Evolutionary conservation across 2,329 filamentous ascomycete genomes (phyloP).

Genomic region (Fusarium sp.): DNA sequence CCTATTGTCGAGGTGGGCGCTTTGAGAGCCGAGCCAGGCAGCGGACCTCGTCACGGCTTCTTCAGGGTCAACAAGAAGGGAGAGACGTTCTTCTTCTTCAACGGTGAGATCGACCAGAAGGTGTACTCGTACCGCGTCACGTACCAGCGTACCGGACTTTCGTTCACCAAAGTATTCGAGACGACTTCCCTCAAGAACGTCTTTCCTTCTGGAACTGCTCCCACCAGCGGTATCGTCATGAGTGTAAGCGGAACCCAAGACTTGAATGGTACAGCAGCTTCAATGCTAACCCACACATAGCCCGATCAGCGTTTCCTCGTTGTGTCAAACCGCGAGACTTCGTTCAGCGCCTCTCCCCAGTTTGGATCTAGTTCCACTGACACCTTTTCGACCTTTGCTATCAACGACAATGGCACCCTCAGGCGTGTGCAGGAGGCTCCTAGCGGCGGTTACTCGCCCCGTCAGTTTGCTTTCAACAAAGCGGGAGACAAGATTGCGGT

Average conservation of each 20-base stretch:
- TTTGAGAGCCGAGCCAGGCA: conserved; percentile 22
- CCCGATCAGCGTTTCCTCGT: conserved; percentile 37
- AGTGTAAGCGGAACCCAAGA: conserved; percentile 21
- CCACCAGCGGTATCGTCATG: conserved; percentile 39
- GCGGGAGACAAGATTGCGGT: conserved; percentile 39
- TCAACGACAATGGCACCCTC: conserved; percentile 31
- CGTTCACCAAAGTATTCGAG: conserved; percentile 38
- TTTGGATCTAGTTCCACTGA: conserved; percentile 30
- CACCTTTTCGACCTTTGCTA: conserved; percentile 36
- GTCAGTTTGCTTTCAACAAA: conserved; percentile 41
- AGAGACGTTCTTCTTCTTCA: conserved; percentile 40
- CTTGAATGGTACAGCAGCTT: background rate
- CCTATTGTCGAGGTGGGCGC: conserved; percentile 31
- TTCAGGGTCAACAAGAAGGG: conserved; percentile 35
- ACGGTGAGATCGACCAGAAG: conserved; percentile 39
- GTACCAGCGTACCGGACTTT: conserved; percentile 21
- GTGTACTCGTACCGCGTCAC: conserved; percentile 39
- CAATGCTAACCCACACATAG: background rate
- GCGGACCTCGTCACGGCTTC: conserved; percentile 38
- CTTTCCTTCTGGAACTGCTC: conserved; percentile 33
- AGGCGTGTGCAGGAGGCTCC: conserved; percentile 34
- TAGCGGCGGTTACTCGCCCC: conserved; percentile 35
- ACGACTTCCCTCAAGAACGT: conserved; percentile 28
- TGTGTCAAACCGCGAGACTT: conserved; percentile 39
- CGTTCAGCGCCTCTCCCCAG: conserved; percentile 33